These are phyloP conservation scores for Nemania sp. DNA, from an alignment of 2,329 filamentous ascomycete species.

Conservation along the genomic window DNA sequence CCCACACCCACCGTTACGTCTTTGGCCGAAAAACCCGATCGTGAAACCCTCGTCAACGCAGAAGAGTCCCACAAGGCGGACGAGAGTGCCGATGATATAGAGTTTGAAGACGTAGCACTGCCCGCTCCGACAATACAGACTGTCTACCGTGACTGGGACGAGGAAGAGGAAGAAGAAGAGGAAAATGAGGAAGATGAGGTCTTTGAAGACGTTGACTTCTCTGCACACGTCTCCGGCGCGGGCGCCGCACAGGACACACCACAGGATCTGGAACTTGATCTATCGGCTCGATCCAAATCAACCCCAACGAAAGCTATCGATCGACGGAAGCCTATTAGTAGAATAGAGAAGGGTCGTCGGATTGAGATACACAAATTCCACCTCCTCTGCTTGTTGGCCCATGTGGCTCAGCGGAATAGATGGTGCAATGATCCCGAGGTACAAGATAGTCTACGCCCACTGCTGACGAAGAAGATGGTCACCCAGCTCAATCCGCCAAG, in stretches of 20 bases:
- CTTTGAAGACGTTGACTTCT: slow-evolving; percentile 57
- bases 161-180: slow-evolving; percentile 46
- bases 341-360: slow-evolving; percentile 60
- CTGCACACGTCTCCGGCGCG: slow-evolving; percentile 32
- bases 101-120: slow-evolving; percentile 56
- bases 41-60: neutral
- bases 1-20: slow-evolving; percentile 20
- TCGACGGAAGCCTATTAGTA: slow-evolving; percentile 57
- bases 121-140: slow-evolving; percentile 57
- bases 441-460: slow-evolving; percentile 66
- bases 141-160: slow-evolving; percentile 54
- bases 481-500: slow-evolving; percentile 70
- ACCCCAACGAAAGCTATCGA: slow-evolving; percentile 42
- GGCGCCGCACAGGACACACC: slow-evolving; percentile 34
- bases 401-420: slow-evolving; percentile 76
- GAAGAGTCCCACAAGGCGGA: slow-evolving; percentile 36
- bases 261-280: slow-evolving; percentile 55
- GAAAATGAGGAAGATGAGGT: slow-evolving; percentile 44
- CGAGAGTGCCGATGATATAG: slow-evolving; percentile 48
- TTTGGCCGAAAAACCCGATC: neutral
- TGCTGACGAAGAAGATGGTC: slow-evolving; percentile 69
- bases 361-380: slow-evolving; percentile 86
- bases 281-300: slow-evolving; percentile 51
- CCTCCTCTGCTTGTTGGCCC: slow-evolving; percentile 78
- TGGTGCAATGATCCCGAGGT: slow-evolving; percentile 83